Conservation (phyloP, 495 filamentous ascomycete species). For the Cercophora newfieldiana region DNA sequence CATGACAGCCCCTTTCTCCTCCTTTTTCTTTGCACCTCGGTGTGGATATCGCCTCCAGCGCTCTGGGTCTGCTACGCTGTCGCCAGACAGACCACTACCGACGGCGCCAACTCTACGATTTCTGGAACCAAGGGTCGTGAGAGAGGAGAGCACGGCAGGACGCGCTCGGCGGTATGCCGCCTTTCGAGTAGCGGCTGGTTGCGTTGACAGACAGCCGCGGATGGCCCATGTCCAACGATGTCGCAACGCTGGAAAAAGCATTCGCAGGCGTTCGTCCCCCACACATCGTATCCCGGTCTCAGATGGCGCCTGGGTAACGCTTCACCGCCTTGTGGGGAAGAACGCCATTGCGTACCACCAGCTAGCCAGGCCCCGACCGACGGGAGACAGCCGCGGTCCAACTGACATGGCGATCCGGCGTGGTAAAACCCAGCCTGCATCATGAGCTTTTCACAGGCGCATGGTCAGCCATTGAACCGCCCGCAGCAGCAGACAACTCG, state of each 20-base stretch:
- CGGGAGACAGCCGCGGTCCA: not conserved
- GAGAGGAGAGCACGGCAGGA: not conserved
- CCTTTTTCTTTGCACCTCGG: not conserved
- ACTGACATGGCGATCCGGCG: not conserved
- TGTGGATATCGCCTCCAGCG: not conserved
- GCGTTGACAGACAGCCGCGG: slow-evolving; percentile 8
- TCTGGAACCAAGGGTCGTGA: not conserved
- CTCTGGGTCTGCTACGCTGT: not conserved
- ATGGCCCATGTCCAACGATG: slow-evolving; percentile 6
- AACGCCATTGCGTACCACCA: not conserved
- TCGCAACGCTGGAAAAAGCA: slow-evolving; percentile 19
- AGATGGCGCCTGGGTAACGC: slow-evolving; percentile 19
- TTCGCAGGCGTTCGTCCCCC: slow-evolving; percentile 25
- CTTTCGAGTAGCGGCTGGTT: slow-evolving; percentile 8
- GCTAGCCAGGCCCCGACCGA: not conserved
- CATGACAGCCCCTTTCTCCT: slow-evolving; percentile 8
- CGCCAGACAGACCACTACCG: not conserved
- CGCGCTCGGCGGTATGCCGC: not conserved
- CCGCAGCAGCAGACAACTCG: not conserved
- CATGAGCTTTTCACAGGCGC: not conserved
- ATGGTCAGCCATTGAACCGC: slow-evolving; percentile 5
- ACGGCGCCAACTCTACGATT: slow-evolving; percentile 6
- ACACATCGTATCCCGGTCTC: slow-evolving; percentile 13
- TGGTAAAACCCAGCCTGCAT: slow-evolving; percentile 1
- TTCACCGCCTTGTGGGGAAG: slow-evolving; percentile 6